Evolutionary conservation across 2,329 filamentous ascomycete genomes (phyloP).

Genomic region (Colletotrichum caudatum): DNA sequence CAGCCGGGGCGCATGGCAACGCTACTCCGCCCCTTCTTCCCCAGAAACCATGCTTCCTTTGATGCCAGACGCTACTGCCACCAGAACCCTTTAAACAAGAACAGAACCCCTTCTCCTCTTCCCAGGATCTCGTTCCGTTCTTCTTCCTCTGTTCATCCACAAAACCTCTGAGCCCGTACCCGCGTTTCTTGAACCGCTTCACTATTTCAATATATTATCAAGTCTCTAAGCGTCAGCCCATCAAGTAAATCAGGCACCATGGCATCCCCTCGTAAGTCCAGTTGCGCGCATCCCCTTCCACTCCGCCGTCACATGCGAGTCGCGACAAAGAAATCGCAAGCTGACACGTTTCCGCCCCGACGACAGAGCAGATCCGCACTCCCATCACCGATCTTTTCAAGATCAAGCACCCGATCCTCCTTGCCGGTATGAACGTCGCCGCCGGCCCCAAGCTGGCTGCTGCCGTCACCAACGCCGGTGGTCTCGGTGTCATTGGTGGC

Average conservation of each 20-base stretch:
- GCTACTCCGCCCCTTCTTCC: conserved; percentile 41
- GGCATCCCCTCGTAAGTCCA: conserved; percentile 82
- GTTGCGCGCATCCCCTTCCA: neutral
- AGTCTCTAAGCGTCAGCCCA: neutral
- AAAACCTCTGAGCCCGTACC: neutral
- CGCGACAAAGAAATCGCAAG: neutral
- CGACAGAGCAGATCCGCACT: conserved; percentile 86
- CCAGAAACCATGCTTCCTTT: conserved; percentile 30
- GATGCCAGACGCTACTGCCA: conserved; percentile 31
- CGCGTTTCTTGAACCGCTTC: conserved; percentile 36
- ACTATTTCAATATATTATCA: conserved; percentile 38
- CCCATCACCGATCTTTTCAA: conserved; percentile 94
- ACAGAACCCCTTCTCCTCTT: conserved; percentile 11
- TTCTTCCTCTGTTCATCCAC: conserved; percentile 27
- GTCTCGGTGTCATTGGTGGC: conserved; percentile 95
- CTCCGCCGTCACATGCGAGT: conserved; percentile 38
- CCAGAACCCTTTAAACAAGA: conserved; percentile 35
- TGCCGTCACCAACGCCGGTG: conserved; percentile 96
- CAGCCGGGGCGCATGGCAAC: conserved; percentile 40
- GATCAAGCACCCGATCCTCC: conserved; percentile 95
- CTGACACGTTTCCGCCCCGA: conserved; percentile 43
- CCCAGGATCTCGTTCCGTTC: conserved; percentile 8
- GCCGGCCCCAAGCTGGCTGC: conserved; percentile 96
- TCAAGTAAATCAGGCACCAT: conserved; percentile 60
- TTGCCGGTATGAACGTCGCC: conserved; percentile 99